Evolutionary conservation across 2,329 filamentous ascomycete species (phyloP), one percentile per base, ranked within the genome.

Genomic region (Mollisia scopiformis): DNA sequence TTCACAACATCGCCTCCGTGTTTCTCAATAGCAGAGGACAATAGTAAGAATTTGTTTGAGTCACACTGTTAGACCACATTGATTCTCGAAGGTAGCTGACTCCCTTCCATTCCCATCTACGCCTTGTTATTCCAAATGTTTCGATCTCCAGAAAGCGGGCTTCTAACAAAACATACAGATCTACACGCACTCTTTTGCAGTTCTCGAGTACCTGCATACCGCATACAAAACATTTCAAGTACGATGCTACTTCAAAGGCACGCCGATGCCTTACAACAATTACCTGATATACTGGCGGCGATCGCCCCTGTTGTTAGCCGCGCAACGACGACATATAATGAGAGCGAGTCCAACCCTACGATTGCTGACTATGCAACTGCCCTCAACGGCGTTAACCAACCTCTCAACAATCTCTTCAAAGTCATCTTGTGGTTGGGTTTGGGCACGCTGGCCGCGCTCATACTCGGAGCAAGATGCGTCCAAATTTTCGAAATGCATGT

Each of bases 371-470:
- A 80, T 72, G 78, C 81, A 67, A 81, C 80, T 31, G 79, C 78
- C 50, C 79, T 89, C 62, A 83, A 82, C 68, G 86, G 86, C 57
- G 86, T 89, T 64, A 83, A 87, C 68, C 85, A 88, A 70, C 66
- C 75, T 1, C 76, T 81, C 66, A 88, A 89, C 71, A 73, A 84
- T 66, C 67, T 84, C 13, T 85, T 87, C 70, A 82, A 79, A 68
- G 78, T 87, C 65, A 74, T 79, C 39, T 70, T 88, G 13, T 88
- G 85, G 85, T 86, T 82, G 81, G 86, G 77, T 53, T 70, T 89
- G 59, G 86, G 86, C 19, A 79, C 81, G 59, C 75, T 85, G 58
- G 85, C 77, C 49, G 69, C 88, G 55, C 64, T 82, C 30, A 77
- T 89, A 50, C 76, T 89, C 37, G 53, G 73, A 21, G 77, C 87